These are phyloP conservation scores for Aulographum hederae DNA, from an alignment of 2,329 filamentous ascomycete genomes.

Conservation along the genomic window DNA sequence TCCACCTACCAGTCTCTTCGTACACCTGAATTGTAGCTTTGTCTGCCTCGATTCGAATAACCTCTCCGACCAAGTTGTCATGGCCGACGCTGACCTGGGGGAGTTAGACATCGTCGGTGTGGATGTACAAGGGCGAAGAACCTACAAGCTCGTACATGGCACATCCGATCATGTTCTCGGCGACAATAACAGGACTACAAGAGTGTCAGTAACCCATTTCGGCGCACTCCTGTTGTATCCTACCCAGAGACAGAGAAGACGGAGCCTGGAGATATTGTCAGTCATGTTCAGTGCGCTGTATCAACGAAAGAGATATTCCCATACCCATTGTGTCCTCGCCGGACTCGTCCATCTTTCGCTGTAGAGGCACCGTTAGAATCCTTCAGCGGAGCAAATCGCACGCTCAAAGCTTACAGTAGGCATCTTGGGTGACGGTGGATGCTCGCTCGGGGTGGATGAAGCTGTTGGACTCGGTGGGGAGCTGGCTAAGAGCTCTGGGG, in stretches of 20 bases:
- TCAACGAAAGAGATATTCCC: neutral
- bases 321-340: neutral
- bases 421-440: neutral
- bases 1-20: slow-evolving; percentile 73
- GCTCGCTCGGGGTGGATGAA: neutral
- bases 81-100: slow-evolving; percentile 73
- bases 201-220: slow-evolving; percentile 12
- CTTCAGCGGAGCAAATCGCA: neutral
- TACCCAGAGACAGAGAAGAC: slow-evolving; percentile 56
- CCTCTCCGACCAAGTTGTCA: slow-evolving; percentile 83
- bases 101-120: neutral
- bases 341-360: neutral
- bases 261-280: slow-evolving; percentile 25
- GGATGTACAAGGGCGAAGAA: slow-evolving; percentile 5
- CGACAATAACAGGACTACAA: slow-evolving; percentile 69
- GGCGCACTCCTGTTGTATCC: slow-evolving; percentile 9
- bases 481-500: neutral
- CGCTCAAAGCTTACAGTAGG: neutral
- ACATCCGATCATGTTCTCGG: slow-evolving; percentile 96
- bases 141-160: slow-evolving; percentile 97
- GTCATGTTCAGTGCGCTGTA: neutral
- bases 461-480: no score
- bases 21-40: slow-evolving; percentile 98
- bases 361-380: no score
- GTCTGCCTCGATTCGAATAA: slow-evolving; percentile 92